phyloP scores from a whole-genome alignment of 306 rosid species.

The Abrus pulchellus region DNA sequence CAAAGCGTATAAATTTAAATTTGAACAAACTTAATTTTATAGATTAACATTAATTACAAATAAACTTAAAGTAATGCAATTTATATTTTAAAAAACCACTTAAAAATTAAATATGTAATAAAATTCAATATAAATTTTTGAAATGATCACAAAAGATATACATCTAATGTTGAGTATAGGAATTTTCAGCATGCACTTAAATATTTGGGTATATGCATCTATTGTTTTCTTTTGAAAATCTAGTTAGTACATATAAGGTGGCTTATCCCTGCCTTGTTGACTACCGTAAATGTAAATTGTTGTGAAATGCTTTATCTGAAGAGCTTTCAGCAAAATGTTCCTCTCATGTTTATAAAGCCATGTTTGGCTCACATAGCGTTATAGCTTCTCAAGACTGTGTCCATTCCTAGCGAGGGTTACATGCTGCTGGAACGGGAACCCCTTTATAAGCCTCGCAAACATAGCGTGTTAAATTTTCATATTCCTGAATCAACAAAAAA shows the following conservation, averaged over 20 bases:
- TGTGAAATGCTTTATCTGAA: not conserved
- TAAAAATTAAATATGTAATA: too few relatives aligned
- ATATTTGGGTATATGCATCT: not conserved
- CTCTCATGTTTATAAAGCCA: not conserved
- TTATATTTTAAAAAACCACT: too few relatives aligned
- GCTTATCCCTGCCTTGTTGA: not conserved
- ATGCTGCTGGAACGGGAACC: constrained; percentile 38
- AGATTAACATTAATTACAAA: too few relatives aligned
- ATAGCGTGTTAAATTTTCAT: constrained; percentile 41
- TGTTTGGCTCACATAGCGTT: not conserved
- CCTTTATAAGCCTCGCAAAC: constrained; percentile 56
- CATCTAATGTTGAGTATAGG: too few relatives aligned
- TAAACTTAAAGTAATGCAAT: too few relatives aligned
- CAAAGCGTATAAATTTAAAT: too few relatives aligned
- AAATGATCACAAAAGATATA: too few relatives aligned
- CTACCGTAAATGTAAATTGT: not conserved
- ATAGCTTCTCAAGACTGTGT: not conserved
- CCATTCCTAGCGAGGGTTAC: constrained; percentile 33
- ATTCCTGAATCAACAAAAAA: constrained; percentile 48
- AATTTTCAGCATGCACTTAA: too few relatives aligned
- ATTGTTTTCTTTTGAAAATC: not conserved
- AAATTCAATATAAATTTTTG: too few relatives aligned
- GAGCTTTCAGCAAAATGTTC: constrained; percentile 10
- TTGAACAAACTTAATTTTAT: too few relatives aligned
- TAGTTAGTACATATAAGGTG: not conserved